A percentile compares a stretch with the other conserved stretches of the same genome.
These are phyloP conservation scores for Dalbergia cochinchinensis DNA, from an alignment of 306 rosid species.

Conservation along the genomic window DNA sequence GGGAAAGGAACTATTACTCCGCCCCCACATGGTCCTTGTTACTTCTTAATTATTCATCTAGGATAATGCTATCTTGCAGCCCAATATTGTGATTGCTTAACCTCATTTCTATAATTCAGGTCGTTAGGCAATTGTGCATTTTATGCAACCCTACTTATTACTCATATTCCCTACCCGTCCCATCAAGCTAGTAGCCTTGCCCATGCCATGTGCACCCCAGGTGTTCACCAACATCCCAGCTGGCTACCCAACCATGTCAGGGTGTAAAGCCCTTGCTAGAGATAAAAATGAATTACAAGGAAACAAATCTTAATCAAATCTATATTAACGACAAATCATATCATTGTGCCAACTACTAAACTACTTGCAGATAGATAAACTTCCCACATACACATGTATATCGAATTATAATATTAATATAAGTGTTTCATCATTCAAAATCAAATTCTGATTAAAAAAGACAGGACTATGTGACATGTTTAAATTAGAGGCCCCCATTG, in stretches of 20 bases:
- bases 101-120: slow-evolving; percentile 5
- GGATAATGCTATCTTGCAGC: slow-evolving; percentile 20
- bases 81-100: neutral
- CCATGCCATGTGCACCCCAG: slow-evolving; percentile 74
- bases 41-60: neutral
- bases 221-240: slow-evolving; percentile 67
- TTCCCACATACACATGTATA: slow-evolving; percentile 29
- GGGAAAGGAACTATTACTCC: neutral
- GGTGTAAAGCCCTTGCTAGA: slow-evolving; percentile 46
- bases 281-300: neutral
- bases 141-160: slow-evolving; percentile 42
- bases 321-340: neutral
- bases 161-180: slow-evolving; percentile 53
- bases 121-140: neutral
- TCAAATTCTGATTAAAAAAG: neutral
- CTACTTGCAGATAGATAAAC: slow-evolving; percentile 40
- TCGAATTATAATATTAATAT: neutral
- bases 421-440: slow-evolving; percentile 40
- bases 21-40: neutral
- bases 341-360: slow-evolving; percentile 37
- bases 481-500: slow-evolving; percentile 39
- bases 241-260: slow-evolving; percentile 48
- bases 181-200: slow-evolving; percentile 45
- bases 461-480: slow-evolving; percentile 47
- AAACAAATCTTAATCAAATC: slow-evolving; percentile 20